Conservation (phyloP, 2,329 filamentous ascomycete genomes). For the Aspergillus sp. region DNA sequence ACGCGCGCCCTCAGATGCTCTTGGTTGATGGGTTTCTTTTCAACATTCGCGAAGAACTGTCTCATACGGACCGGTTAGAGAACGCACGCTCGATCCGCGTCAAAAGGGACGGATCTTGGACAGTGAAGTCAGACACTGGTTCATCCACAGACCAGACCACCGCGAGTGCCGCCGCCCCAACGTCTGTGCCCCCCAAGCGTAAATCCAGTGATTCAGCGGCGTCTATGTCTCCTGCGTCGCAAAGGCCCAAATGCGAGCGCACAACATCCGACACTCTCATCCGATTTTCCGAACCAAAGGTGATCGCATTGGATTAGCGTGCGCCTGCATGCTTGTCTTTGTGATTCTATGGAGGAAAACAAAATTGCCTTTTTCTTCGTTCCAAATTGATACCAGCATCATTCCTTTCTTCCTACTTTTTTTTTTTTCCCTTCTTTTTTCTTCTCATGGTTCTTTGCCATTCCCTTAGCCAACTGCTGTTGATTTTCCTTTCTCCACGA, state of each 20-base stretch:
- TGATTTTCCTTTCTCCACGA: too few relatives aligned
- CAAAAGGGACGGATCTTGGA: constrained; percentile 66
- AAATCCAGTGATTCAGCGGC: constrained; percentile 18
- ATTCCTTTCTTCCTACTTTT: too few relatives aligned
- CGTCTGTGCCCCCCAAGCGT: constrained; percentile 13
- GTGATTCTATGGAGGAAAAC: not conserved
- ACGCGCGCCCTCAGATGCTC: constrained; percentile 73
- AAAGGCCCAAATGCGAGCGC: constrained; percentile 18
- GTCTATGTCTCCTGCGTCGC: constrained; percentile 5
- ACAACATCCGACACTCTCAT: not conserved
- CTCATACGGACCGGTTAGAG: constrained; percentile 49
- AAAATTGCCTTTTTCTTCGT: not conserved
- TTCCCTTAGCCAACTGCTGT: too few relatives aligned
- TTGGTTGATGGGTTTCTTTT: constrained; percentile 73
- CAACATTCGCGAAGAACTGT: constrained; percentile 60
- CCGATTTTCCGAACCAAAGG: not conserved
- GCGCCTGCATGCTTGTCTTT: not conserved
- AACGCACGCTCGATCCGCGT: constrained; percentile 64
- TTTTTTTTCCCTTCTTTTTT: too few relatives aligned
- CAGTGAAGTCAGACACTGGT: constrained; percentile 46
- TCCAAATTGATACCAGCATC: not conserved
- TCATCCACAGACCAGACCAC: constrained; percentile 4
- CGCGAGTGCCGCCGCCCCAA: not conserved
- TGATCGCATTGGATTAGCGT: constrained; percentile 28
- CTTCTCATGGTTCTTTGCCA: too few relatives aligned